Percentiles rank a stretch among this genome's conserved stretches.
Conservation (phyloP, 2,329 filamentous ascomycete species). For the Fusarium udum region DNA sequence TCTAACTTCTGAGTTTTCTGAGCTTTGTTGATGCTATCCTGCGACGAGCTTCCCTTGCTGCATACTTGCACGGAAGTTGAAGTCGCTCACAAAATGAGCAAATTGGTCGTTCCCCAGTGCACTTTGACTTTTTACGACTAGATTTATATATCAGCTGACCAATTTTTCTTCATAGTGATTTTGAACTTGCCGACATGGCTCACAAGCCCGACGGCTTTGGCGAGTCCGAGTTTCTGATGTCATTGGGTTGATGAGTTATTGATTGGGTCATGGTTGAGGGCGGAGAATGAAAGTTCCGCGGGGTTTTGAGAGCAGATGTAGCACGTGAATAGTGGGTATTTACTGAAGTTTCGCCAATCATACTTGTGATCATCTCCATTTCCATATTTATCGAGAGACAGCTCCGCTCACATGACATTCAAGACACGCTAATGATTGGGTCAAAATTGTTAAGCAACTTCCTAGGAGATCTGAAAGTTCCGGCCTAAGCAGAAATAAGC, state of each 20-base stretch:
- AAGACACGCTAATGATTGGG: neutral
- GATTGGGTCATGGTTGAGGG: too few species aligned
- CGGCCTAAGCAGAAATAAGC: neutral
- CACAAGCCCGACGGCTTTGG: constrained; percentile 1
- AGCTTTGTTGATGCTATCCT: rapidly evolving
- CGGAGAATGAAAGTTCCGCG: neutral
- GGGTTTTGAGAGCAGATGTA: neutral
- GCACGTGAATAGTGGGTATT: neutral
- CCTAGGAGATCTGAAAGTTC: neutral
- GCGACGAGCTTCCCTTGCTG: neutral
- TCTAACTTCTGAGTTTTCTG: neutral
- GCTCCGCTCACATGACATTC: neutral
- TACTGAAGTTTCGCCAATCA: neutral
- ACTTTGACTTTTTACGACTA: constrained; percentile 13
- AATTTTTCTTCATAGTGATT: too few species aligned
- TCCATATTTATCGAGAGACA: rapidly evolving
- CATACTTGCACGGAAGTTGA: neutral
- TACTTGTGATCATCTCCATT: rapidly evolving
- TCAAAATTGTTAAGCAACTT: neutral
- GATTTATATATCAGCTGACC: rapidly evolving
- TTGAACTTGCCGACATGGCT: constrained; percentile 4
- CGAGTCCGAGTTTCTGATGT: neutral
- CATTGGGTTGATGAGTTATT: neutral
- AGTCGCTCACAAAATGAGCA: constrained; percentile 12
- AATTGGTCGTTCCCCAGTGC: constrained; percentile 4